A percentile compares a stretch with the other conserved stretches of the same genome.
Conservation (phyloP, 1,139 yeast genomes). For the Candida tetrigidarum region DNA sequence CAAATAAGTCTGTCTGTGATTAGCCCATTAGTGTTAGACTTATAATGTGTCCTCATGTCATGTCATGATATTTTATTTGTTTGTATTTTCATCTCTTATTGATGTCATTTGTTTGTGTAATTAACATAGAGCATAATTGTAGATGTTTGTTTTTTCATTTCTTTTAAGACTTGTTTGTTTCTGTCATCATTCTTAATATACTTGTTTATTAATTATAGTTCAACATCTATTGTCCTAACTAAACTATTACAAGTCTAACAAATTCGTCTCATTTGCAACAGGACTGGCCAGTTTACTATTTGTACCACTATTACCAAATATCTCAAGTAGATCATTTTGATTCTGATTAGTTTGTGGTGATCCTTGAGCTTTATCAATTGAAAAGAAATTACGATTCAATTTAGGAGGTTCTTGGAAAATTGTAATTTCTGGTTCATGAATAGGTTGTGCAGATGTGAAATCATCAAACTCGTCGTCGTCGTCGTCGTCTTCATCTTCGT, state of each 20-base stretch:
- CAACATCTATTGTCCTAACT: too few species aligned
- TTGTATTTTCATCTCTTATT: too few species aligned
- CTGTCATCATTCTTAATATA: too few species aligned
- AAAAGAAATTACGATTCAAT: slow-evolving; percentile 13
- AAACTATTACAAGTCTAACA: slow-evolving; percentile 16
- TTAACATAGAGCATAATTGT: too few species aligned
- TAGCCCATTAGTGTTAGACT: too few species aligned
- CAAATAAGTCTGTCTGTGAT: too few species aligned
- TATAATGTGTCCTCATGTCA: too few species aligned
- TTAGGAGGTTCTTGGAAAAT: slow-evolving; percentile 10
- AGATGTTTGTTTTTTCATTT: too few species aligned
- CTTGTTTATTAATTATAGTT: too few species aligned
- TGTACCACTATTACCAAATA: slow-evolving; percentile 6
- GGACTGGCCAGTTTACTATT: slow-evolving; percentile 4
- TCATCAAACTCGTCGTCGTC: slow-evolving; percentile 24
- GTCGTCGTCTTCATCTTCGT: slow-evolving; percentile 10
- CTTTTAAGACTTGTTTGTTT: too few species aligned
- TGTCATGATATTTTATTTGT: too few species aligned
- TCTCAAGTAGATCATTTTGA: slow-evolving; percentile 12
- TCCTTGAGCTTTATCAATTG: slow-evolving; percentile 13
- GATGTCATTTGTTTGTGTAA: too few species aligned
- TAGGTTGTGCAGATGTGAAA: slow-evolving; percentile 21
- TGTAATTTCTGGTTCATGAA: slow-evolving; percentile 6
- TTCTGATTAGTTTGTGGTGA: background rate
- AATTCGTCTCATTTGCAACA: slow-evolving; percentile 10